phyloP scores from a whole-genome alignment of 208 protist species.

The Leishmania martiniquensis region DNA sequence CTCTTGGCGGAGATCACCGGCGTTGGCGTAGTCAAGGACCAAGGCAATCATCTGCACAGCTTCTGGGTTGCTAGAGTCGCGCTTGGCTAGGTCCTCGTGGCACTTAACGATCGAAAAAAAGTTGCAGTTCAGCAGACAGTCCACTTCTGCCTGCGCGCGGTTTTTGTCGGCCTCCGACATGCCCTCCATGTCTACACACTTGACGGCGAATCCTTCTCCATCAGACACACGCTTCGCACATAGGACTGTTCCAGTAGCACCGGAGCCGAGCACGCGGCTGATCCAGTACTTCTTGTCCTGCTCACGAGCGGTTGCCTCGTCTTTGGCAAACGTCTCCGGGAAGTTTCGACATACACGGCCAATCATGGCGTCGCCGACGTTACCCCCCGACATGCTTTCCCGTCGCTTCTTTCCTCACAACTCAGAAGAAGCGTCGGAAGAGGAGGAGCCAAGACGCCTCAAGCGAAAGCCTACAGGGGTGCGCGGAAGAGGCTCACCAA shows the following conservation, averaged over 20 bases:
- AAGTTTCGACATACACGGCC: slow-evolving; percentile 64
- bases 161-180: slow-evolving; percentile 85
- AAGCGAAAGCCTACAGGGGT: neutral
- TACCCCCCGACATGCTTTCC: slow-evolving; percentile 48
- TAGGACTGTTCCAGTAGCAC: slow-evolving; percentile 59
- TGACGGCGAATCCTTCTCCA: slow-evolving; percentile 61
- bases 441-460: neutral
- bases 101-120: slow-evolving; percentile 87
- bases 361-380: slow-evolving; percentile 71
- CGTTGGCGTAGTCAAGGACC: slow-evolving; percentile 87
- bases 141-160: slow-evolving; percentile 62
- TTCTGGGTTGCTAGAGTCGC: slow-evolving; percentile 50
- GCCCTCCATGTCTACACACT: slow-evolving; percentile 72
- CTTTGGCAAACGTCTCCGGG: slow-evolving; percentile 62
- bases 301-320: slow-evolving; percentile 67
- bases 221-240: slow-evolving; percentile 65
- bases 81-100: slow-evolving; percentile 71
- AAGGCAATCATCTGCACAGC: slow-evolving; percentile 72
- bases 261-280: slow-evolving; percentile 70
- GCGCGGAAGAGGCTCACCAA: neutral
- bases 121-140: slow-evolving; percentile 74
- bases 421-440: neutral
- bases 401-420: neutral
- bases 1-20: slow-evolving; percentile 79
- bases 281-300: slow-evolving; percentile 80